Evolutionary conservation across 2,329 filamentous ascomycete species (phyloP).

Genomic region (Chaetomium globosum): DNA sequence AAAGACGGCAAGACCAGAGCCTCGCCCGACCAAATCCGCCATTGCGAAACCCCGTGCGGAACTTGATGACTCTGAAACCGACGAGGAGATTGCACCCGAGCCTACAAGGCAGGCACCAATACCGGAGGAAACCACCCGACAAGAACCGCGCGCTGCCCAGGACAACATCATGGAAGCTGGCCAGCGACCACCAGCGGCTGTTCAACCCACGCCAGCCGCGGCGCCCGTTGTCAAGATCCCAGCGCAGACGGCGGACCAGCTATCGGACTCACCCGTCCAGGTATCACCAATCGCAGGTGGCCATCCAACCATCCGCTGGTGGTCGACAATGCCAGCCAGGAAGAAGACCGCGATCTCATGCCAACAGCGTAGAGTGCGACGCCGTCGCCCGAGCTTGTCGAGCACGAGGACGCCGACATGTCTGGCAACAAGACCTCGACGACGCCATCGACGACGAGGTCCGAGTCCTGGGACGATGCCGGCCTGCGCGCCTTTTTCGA

Average conservation of each 20-base stretch:
- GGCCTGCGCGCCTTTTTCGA: conserved; percentile 89
- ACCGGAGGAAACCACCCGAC: conserved; percentile 33
- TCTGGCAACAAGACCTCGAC: conserved; percentile 52
- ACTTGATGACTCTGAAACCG: conserved; percentile 71
- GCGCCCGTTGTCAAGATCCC: conserved; percentile 36
- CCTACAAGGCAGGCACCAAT: conserved; percentile 38
- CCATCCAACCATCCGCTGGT: conserved; percentile 67
- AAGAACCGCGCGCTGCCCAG: conserved; percentile 41
- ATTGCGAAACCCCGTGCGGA: conserved; percentile 65
- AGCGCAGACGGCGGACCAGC: conserved; percentile 46
- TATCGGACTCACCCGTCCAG: conserved; percentile 70
- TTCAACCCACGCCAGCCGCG: conserved; percentile 40
- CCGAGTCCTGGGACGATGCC: conserved; percentile 78
- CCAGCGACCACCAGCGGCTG: conserved; percentile 38
- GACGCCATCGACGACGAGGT: conserved; percentile 59
- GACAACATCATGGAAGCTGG: conserved; percentile 48
- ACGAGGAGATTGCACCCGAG: conserved; percentile 45
- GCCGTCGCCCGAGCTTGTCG: conserved; percentile 63
- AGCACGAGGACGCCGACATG: conserved; percentile 49
- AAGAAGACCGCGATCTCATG: conserved; percentile 63
- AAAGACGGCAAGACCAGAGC: conserved; percentile 47
- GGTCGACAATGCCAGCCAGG: conserved; percentile 71
- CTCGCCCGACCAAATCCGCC: conserved; percentile 59
- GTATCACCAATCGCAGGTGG: conserved; percentile 59
- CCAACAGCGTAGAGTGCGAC: too few relatives aligned